Percentiles rank a stretch among this genome's conserved stretches.
Conservation (phyloP, 2,329 filamentous ascomycete species). For the Whalleya microplaca region DNA sequence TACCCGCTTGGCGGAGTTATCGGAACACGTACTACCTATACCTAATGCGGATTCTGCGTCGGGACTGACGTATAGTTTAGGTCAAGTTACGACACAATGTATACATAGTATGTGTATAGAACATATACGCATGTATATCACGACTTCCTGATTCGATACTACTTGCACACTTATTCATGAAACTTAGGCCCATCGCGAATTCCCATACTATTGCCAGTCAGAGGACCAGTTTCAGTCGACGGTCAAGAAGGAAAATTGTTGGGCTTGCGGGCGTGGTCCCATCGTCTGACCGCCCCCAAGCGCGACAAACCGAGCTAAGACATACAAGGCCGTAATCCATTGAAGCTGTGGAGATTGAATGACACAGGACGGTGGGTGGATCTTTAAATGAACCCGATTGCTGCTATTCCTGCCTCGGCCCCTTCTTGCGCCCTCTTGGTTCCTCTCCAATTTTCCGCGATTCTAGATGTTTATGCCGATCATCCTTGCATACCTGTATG, state of each 20-base stretch:
- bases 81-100: neutral
- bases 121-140: neutral
- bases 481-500: no score
- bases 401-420: constrained; percentile 22
- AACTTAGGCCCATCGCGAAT: neutral
- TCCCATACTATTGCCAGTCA: neutral
- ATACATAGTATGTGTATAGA: neutral
- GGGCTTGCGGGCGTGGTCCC: no score
- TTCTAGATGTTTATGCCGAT: neutral
- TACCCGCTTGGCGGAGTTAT: neutral
- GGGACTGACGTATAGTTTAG: neutral
- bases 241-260: constrained; percentile 1
- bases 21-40: neutral
- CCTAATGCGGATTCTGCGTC: neutral
- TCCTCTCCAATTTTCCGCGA: constrained; percentile 11
- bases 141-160: neutral
- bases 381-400: constrained; percentile 17
- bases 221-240: neutral
- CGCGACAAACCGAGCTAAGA: constrained; percentile 13
- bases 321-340: neutral
- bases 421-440: constrained; percentile 6
- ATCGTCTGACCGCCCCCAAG: constrained; percentile 9
- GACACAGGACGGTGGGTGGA: constrained; percentile 2
- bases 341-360: neutral
- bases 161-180: neutral